phyloP scores from a whole-genome alignment of 1,139 yeast species.

The Kurtzmaniella quercitrusa region DNA sequence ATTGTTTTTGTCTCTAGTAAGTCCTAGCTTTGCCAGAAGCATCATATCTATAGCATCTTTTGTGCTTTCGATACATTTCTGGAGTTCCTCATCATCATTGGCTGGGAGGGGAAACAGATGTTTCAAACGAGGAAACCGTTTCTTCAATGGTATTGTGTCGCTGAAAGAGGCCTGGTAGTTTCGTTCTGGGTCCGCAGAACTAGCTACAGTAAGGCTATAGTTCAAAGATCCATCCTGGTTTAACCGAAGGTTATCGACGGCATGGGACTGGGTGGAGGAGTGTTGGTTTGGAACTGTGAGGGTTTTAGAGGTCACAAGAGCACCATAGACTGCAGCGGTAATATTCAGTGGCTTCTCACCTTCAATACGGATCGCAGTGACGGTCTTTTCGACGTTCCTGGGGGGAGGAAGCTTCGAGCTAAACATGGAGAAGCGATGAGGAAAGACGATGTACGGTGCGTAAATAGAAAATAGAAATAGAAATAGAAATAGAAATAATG shows the following conservation, averaged over 20 bases:
- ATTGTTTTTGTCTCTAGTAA: conserved; percentile 7
- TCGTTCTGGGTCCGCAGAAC: conserved; percentile 10
- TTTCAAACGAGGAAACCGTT: conserved; percentile 33
- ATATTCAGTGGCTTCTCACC: neutral
- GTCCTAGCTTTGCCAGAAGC: conserved; percentile 17
- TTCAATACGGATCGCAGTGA: neutral
- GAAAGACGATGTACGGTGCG: neutral
- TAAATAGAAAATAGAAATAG: too few relatives aligned
- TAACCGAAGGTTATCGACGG: conserved; percentile 17
- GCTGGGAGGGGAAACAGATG: conserved; percentile 38
- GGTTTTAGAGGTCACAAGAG: neutral
- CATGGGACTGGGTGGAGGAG: conserved; percentile 3
- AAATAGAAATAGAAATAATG: neutral
- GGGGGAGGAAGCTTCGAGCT: conserved; percentile 7
- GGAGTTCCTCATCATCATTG: conserved; percentile 23
- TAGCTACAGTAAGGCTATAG: conserved; percentile 23
- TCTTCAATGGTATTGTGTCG: conserved; percentile 41
- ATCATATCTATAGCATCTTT: conserved; percentile 19
- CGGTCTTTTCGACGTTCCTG: conserved; percentile 1
- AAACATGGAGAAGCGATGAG: conserved; percentile 4
- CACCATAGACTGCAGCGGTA: neutral
- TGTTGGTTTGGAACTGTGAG: conserved; percentile 2
- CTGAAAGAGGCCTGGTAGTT: conserved; percentile 28
- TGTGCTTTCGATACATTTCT: conserved; percentile 27
- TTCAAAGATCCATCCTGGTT: conserved; percentile 28